A percentile compares a stretch with the other conserved stretches of the same genome.
These are phyloP conservation scores for Russula vinacea DNA, from an alignment of 768 basidiomycete genomes.

Conservation along the genomic window DNA sequence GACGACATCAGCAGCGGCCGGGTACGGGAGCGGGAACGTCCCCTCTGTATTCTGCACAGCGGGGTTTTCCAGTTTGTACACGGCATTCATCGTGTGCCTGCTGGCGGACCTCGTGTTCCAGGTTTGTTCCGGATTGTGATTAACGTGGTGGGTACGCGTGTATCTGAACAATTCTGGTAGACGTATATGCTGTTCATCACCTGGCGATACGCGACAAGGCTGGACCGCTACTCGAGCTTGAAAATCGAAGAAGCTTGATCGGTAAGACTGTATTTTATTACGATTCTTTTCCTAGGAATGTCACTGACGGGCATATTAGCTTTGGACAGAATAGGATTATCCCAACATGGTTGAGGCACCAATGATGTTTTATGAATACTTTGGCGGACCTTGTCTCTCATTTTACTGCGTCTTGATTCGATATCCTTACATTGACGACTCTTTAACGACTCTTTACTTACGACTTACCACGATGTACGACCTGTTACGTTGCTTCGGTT, in stretches of 20 bases:
- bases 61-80: constrained; percentile 59
- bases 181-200: constrained; percentile 73
- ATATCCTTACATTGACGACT: constrained; percentile 30
- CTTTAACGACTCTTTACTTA: constrained; percentile 35
- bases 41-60: constrained; percentile 56
- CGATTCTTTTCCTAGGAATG: background rate
- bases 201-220: constrained; percentile 69
- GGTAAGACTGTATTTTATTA: constrained; percentile 41
- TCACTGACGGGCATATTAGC: constrained; percentile 37
- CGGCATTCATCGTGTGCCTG: constrained; percentile 61
- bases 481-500: constrained; percentile 25
- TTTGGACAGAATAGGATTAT: constrained; percentile 1
- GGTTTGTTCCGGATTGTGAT: constrained; percentile 40
- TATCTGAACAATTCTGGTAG: constrained; percentile 37
- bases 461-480: constrained; percentile 30
- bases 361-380: constrained; percentile 25
- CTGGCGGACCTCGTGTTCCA: constrained; percentile 65
- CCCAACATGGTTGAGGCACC: background rate
- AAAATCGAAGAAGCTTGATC: constrained; percentile 48
- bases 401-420: constrained; percentile 34
- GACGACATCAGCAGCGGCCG: constrained; percentile 45
- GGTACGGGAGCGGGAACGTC: constrained; percentile 44
- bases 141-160: constrained; percentile 21
- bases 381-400: constrained; percentile 35
- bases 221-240: constrained; percentile 64